Evolutionary conservation across 1,284 basidiomycete species (phyloP).

Genomic region (Naganishia cerealis): DNA sequence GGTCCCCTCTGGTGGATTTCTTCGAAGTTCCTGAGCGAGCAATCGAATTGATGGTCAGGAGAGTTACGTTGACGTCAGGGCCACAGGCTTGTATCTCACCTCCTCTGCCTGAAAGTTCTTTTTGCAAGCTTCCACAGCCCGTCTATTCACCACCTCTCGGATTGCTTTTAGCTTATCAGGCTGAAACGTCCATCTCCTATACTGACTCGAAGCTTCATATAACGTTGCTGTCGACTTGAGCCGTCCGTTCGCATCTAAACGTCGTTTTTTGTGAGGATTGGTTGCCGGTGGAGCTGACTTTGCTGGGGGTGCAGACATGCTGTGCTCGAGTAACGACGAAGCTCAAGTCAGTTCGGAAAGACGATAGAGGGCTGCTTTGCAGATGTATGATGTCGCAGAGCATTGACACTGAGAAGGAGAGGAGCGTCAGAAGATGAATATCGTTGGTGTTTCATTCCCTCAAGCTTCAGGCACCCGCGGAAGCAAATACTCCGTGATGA

Average conservation of each 20-base stretch:
- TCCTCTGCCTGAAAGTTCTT: conserved; percentile 30
- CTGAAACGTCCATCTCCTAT: conserved; percentile 32
- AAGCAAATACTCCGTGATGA: not conserved
- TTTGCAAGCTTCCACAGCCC: conserved; percentile 25
- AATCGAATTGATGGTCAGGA: not conserved
- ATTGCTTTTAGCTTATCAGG: conserved; percentile 25
- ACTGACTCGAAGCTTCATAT: conserved; percentile 34
- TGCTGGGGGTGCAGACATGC: conserved; percentile 4
- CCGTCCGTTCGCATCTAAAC: conserved; percentile 11
- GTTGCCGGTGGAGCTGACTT: not conserved
- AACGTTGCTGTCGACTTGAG: conserved; percentile 29
- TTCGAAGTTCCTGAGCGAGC: conserved; percentile 12
- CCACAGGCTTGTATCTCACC: conserved; percentile 9
- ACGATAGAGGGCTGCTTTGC: not conserved
- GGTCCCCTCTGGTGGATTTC: conserved; percentile 17
- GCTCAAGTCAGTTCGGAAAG: not conserved
- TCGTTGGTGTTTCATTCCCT: too few species aligned
- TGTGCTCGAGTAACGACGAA: not conserved
- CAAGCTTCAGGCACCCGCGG: not conserved
- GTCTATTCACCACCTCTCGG: conserved; percentile 26
- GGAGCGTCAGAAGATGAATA: not conserved
- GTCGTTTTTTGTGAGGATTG: conserved; percentile 8
- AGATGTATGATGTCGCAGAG: not conserved
- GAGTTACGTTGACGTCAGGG: not conserved
- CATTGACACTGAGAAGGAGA: not conserved